Evolutionary conservation across 2,329 filamentous ascomycete genomes (phyloP).

Genomic region (Alternaria metachromatica): DNA sequence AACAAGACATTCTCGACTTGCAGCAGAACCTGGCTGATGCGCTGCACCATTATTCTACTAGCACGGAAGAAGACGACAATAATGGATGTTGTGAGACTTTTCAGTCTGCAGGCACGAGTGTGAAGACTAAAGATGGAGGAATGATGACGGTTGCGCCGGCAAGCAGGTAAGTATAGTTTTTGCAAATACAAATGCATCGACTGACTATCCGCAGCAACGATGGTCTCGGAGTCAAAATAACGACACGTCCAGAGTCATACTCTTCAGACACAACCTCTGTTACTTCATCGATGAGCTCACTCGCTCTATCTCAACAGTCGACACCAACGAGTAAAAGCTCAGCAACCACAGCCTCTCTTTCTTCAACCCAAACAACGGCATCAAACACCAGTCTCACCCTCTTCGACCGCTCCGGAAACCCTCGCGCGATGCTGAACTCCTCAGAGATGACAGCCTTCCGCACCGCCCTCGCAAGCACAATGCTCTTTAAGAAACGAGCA

Average conservation of each 20-base stretch:
- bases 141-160: conserved; percentile 73
- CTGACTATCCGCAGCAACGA: conserved; percentile 52
- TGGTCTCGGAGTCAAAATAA: conserved; percentile 69
- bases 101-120: conserved; percentile 67
- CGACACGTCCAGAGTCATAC: conserved; percentile 57
- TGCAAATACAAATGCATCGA: not conserved
- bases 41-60: conserved; percentile 69
- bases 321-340: conserved; percentile 31
- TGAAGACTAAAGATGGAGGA: conserved; percentile 66
- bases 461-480: conserved; percentile 68
- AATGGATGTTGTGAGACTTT: conserved; percentile 65
- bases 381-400: conserved; percentile 64
- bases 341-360: conserved; percentile 26
- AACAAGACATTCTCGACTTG: conserved; percentile 64
- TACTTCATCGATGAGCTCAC: conserved; percentile 40
- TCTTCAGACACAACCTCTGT: conserved; percentile 37
- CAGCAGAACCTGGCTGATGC: conserved; percentile 66
- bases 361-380: conserved; percentile 11
- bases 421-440: conserved; percentile 69
- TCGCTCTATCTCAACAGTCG: conserved; percentile 33
- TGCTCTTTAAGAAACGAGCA: conserved; percentile 68
- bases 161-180: conserved; percentile 41
- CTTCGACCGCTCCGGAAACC: conserved; percentile 63
- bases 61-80: conserved; percentile 61
- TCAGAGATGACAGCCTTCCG: conserved; percentile 73